Evolutionary conservation across 805 yeast genomes (phyloP).

Genomic region (Metschnikowia baotianmanensis): DNA sequence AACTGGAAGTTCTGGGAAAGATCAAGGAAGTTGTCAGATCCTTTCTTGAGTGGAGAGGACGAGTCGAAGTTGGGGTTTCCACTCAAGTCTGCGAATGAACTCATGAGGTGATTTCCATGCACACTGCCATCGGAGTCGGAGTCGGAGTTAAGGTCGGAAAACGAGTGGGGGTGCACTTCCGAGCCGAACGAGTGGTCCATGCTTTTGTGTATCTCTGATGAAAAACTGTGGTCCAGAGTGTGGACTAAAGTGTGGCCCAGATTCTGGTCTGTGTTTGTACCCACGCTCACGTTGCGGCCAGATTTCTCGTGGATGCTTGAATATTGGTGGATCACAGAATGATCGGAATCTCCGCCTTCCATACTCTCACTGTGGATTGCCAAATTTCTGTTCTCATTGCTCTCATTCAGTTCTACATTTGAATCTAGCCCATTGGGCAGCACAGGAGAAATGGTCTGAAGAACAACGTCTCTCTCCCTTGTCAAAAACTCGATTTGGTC

Average conservation of each 20-base stretch:
- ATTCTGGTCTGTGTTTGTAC: no score
- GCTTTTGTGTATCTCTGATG: no score
- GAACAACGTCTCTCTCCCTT: conserved; percentile 26
- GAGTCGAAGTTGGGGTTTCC: conserved; percentile 16
- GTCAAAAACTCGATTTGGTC: conserved; percentile 53
- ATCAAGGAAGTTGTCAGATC: conserved; percentile 2
- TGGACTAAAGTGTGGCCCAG: no score
- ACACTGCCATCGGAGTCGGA: conserved; percentile 22
- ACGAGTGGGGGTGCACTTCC: not conserved
- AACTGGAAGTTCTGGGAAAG: conserved; percentile 5
- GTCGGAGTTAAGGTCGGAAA: conserved; percentile 12
- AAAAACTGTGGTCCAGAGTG: no score
- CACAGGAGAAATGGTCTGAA: conserved; percentile 7
- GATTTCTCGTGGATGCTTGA: no score
- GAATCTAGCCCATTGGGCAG: conserved; percentile 3
- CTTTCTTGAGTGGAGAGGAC: conserved; percentile 28
- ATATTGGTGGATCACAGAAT: no score
- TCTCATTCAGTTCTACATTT: no score
- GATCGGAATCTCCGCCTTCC: no score
- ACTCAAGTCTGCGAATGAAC: conserved; percentile 23
- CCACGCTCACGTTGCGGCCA: no score
- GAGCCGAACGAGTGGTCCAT: no score
- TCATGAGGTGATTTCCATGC: conserved; percentile 22
- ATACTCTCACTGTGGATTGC: no score
- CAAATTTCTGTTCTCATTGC: no score